Percentiles rank a stretch among this genome's conserved stretches.
Conservation (phyloP, 2,329 filamentous ascomycete species). For the Rhinocladiella similis region DNA sequence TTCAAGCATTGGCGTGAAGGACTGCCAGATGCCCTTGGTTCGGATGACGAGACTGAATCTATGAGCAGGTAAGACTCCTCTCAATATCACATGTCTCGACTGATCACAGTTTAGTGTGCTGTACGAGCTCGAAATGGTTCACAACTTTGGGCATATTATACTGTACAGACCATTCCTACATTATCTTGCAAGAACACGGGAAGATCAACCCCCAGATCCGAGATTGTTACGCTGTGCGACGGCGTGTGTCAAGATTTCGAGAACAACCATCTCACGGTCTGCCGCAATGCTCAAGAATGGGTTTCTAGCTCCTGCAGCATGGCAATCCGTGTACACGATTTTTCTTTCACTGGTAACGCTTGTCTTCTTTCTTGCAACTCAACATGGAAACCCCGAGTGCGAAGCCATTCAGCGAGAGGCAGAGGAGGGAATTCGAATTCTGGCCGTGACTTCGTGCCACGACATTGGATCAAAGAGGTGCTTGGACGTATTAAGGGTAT, state of each 20-base stretch:
- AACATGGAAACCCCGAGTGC: slow-evolving; percentile 13
- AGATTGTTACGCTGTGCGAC: slow-evolving; percentile 17
- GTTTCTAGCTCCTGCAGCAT: slow-evolving; percentile 21
- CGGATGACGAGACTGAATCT: not conserved
- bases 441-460: slow-evolving; percentile 19
- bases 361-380: slow-evolving; percentile 21
- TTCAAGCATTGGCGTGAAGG: slow-evolving; percentile 20
- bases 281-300: slow-evolving; percentile 17
- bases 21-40: slow-evolving; percentile 8
- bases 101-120: slow-evolving; percentile 10
- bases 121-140: slow-evolving; percentile 24
- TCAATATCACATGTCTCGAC: not conserved
- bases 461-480: slow-evolving; percentile 21
- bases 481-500: slow-evolving; percentile 19
- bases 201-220: slow-evolving; percentile 10
- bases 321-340: slow-evolving; percentile 24
- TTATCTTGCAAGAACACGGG: slow-evolving; percentile 22
- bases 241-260: slow-evolving; percentile 19
- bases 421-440: slow-evolving; percentile 18
- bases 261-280: slow-evolving; percentile 16
- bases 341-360: slow-evolving; percentile 21
- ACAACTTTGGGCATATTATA: slow-evolving; percentile 28
- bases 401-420: slow-evolving; percentile 14
- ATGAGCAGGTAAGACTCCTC: slow-evolving; percentile 12
- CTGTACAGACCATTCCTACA: slow-evolving; percentile 30